Evolutionary conservation across 2,329 filamentous ascomycete genomes (phyloP).

Genomic region (Aspergillus candidus): DNA sequence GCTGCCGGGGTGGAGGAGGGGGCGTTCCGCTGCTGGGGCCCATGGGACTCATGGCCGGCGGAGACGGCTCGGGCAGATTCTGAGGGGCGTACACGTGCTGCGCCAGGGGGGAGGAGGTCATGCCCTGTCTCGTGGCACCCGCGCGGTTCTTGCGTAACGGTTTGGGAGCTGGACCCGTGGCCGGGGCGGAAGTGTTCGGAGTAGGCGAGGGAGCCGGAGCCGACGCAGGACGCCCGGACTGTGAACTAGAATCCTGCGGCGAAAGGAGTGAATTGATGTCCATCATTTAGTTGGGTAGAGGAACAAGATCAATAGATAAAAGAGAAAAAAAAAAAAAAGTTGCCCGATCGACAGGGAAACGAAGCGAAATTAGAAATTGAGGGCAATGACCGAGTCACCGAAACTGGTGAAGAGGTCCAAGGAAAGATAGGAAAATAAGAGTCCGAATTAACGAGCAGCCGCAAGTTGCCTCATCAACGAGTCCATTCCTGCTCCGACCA

Average conservation of each 20-base stretch:
- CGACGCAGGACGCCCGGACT: conserved; percentile 31
- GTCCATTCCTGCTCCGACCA: conserved; percentile 31
- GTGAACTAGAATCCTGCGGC: conserved; percentile 37
- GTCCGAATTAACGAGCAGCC: conserved; percentile 21
- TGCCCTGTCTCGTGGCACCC: conserved; percentile 26
- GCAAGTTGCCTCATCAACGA: conserved; percentile 27
- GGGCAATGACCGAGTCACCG: background rate
- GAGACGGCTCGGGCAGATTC: conserved; percentile 34
- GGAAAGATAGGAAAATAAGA: conserved; percentile 16
- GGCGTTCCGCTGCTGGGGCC: conserved; percentile 31
- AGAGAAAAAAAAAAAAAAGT: too few relatives aligned
- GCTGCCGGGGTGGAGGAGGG: conserved; percentile 32
- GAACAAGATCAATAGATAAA: background rate
- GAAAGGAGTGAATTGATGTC: conserved; percentile 45
- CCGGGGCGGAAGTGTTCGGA: conserved; percentile 20
- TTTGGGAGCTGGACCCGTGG: conserved; percentile 30
- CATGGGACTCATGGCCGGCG: conserved; percentile 29
- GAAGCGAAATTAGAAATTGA: background rate
- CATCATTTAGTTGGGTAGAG: conserved; percentile 26
- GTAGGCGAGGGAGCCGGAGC: conserved; percentile 21
- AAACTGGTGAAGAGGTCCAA: conserved; percentile 9
- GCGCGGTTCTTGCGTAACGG: conserved; percentile 32
- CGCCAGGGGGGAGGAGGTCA: conserved; percentile 39
- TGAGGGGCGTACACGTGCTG: conserved; percentile 37
- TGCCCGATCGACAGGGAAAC: background rate